Conservation (phyloP, 805 yeast species). For the Teunomyces gatunensis region DNA sequence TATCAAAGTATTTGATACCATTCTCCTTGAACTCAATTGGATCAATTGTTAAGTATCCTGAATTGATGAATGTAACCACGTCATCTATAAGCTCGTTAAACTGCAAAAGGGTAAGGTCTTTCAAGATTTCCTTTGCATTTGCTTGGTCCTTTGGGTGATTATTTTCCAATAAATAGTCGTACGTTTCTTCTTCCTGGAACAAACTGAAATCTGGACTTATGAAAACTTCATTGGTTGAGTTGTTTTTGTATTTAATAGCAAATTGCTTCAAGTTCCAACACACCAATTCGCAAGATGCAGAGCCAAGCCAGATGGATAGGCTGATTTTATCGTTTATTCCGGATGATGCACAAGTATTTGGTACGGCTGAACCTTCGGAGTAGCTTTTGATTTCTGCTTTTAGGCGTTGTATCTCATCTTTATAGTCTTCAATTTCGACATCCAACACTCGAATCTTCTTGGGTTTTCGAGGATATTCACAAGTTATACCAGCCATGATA, state of each 20-base stretch:
- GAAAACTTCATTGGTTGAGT: slow-evolving; percentile 9
- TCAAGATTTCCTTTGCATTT: background rate
- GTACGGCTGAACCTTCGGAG: background rate
- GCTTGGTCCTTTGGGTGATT: background rate
- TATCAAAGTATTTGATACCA: slow-evolving; percentile 12
- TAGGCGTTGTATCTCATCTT: slow-evolving; percentile 10
- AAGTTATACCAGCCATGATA: slow-evolving; percentile 10
- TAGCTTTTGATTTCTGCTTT: background rate
- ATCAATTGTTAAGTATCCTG: slow-evolving; percentile 25
- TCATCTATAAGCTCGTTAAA: slow-evolving; percentile 11
- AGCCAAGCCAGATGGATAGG: slow-evolving; percentile 20
- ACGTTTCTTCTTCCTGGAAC: slow-evolving; percentile 20
- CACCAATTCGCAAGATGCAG: slow-evolving; percentile 24
- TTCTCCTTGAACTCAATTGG: slow-evolving; percentile 15
- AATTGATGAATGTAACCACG: slow-evolving; percentile 18
- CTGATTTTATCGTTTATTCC: slow-evolving; percentile 8
- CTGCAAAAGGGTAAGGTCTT: background rate
- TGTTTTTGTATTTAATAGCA: slow-evolving; percentile 5
- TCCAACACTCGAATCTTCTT: slow-evolving; percentile 17
- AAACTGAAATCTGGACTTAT: slow-evolving; percentile 23
- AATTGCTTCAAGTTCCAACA: slow-evolving; percentile 23
- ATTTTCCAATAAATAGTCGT: slow-evolving; percentile 13
- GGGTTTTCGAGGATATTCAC: slow-evolving; percentile 22
- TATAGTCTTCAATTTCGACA: slow-evolving; percentile 20
- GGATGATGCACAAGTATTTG: background rate